A percentile compares a stretch with the other conserved stretches of the same genome.
phyloP scores from a whole-genome alignment of 345 rosid genomes.

The Corchorus capsularis region DNA sequence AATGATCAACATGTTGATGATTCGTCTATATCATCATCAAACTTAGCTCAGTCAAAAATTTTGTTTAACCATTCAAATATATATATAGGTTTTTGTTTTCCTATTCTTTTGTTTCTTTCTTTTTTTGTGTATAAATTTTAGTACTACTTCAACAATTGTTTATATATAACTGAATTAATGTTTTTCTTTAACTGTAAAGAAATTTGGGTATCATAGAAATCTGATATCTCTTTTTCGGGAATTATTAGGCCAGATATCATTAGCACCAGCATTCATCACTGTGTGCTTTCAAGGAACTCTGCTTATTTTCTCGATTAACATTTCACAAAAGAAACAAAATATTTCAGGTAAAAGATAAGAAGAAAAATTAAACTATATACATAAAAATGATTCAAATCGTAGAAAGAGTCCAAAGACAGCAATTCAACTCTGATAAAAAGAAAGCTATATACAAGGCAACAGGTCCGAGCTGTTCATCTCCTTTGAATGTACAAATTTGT shows the following conservation, averaged over 20 bases:
- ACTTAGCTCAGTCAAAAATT: neutral
- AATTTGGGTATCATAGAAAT: neutral
- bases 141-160: neutral
- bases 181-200: neutral
- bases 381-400: neutral
- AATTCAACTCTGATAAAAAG: neutral
- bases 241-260: neutral
- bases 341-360: neutral
- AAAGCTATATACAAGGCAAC: neutral
- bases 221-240: neutral
- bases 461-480: neutral
- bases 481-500: neutral
- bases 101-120: neutral
- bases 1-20: neutral
- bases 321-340: neutral
- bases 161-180: neutral
- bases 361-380: neutral
- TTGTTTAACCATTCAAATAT: neutral
- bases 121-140: neutral
- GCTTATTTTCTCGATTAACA: neutral
- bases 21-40: neutral
- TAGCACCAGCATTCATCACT: neutral
- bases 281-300: neutral
- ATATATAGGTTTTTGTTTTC: conserved; percentile 6
- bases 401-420: neutral